Percentiles rank a stretch among this genome's conserved stretches.
These are phyloP conservation scores for Lyophyllum atratum DNA, from an alignment of 768 basidiomycete genomes.

Conservation along the genomic window DNA sequence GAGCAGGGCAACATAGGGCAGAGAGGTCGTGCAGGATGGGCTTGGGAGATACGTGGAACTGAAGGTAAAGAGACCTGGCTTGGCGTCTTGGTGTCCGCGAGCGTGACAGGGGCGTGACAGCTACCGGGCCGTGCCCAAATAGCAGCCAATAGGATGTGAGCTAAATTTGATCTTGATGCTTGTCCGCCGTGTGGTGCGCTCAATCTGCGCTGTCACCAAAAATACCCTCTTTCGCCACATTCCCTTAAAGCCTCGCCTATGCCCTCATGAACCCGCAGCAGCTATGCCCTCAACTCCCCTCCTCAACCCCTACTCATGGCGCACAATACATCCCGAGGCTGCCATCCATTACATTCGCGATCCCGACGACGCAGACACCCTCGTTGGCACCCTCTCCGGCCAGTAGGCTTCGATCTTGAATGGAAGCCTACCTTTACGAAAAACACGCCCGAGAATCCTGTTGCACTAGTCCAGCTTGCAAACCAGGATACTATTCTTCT, in stretches of 20 bases:
- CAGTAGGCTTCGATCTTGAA: slow-evolving; percentile 76
- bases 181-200: neutral
- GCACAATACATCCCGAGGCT: slow-evolving; percentile 30
- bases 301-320: slow-evolving; percentile 37
- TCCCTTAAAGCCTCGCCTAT: neutral
- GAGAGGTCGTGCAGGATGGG: neutral
- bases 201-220: neutral
- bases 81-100: slow-evolving; percentile 16
- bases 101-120: slow-evolving; percentile 27
- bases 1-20: neutral
- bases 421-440: slow-evolving; percentile 68
- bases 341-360: slow-evolving; percentile 36
- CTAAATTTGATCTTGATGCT: slow-evolving; percentile 26
- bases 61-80: neutral
- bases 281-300: slow-evolving; percentile 3
- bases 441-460: slow-evolving; percentile 60
- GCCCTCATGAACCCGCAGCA: neutral
- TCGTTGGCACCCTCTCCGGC: slow-evolving; percentile 30
- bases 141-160: slow-evolving; percentile 30
- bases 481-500: slow-evolving; percentile 56
- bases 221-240: slow-evolving; percentile 7
- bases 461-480: slow-evolving; percentile 76
- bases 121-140: slow-evolving; percentile 29
- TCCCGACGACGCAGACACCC: slow-evolving; percentile 31
- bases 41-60: neutral